Evolutionary conservation across 805 yeast species (phyloP).

Genomic region (Kurtzmaniella fragi): DNA sequence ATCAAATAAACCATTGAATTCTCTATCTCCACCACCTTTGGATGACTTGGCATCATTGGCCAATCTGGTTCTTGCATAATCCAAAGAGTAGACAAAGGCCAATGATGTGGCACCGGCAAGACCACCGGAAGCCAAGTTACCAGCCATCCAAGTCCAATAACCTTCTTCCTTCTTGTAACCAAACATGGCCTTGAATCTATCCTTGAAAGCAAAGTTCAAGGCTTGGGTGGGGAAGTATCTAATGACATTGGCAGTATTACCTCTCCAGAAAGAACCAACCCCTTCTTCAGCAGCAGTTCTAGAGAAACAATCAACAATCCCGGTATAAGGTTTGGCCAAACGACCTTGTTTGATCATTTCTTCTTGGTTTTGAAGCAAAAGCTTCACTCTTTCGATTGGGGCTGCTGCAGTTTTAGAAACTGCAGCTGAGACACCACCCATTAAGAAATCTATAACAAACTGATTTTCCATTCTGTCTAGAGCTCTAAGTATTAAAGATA

Average conservation of each 20-base stretch:
- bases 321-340: conserved; percentile 21
- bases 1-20: conserved; percentile 22
- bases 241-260: conserved; percentile 23
- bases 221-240: conserved; percentile 25
- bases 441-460: conserved; percentile 10
- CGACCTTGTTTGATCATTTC: conserved; percentile 25
- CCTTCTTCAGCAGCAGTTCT: conserved; percentile 23
- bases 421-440: conserved; percentile 25
- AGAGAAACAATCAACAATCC: conserved; percentile 19
- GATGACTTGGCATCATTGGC: conserved; percentile 24
- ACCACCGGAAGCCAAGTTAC: conserved; percentile 26
- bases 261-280: conserved; percentile 21
- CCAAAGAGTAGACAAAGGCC: conserved; percentile 24
- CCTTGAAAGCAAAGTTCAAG: conserved; percentile 23
- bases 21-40: conserved; percentile 18
- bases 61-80: conserved; percentile 23
- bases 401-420: conserved; percentile 24
- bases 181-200: conserved; percentile 22
- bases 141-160: conserved; percentile 21
- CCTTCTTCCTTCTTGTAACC: conserved; percentile 22
- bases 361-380: conserved; percentile 22
- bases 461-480: too few species aligned
- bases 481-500: too few species aligned
- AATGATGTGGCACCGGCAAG: conserved; percentile 23
- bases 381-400: conserved; percentile 23